phyloP scores from a whole-genome alignment of 176 grass and related monocot genomes.

The Tuctoria greenei region DNA sequence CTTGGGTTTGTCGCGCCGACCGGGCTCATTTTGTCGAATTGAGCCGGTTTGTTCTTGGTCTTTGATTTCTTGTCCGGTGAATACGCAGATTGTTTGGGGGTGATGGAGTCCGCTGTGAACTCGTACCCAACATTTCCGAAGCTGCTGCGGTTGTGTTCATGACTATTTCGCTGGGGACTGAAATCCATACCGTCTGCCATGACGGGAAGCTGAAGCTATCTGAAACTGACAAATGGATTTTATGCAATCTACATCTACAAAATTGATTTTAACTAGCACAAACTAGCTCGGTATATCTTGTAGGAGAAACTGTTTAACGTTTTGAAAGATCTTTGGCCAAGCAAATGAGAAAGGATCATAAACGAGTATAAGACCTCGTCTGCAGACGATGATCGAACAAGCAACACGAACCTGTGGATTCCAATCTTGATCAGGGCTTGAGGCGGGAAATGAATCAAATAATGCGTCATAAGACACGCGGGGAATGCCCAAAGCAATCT shows the following conservation, averaged over 20 bases:
- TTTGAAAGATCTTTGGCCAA: not conserved
- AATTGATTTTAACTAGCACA: not conserved
- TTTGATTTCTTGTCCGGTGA: slow-evolving; percentile 31
- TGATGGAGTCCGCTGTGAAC: slow-evolving; percentile 12
- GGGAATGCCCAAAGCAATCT: not conserved
- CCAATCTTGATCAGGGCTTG: slow-evolving; percentile 27
- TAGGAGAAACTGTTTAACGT: not conserved
- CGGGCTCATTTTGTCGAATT: slow-evolving; percentile 15
- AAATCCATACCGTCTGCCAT: slow-evolving; percentile 56
- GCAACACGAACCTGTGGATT: slow-evolving; percentile 16
- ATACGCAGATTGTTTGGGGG: slow-evolving; percentile 5
- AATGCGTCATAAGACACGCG: slow-evolving; percentile 29
- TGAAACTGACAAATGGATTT: slow-evolving; percentile 23
- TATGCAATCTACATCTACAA: not conserved
- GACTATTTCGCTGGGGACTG: slow-evolving; percentile 44
- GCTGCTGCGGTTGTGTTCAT: slow-evolving; percentile 5
- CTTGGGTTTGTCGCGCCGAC: not conserved
- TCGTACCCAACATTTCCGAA: slow-evolving; percentile 34
- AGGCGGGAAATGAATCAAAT: not conserved
- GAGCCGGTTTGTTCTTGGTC: slow-evolving; percentile 36
- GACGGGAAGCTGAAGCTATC: slow-evolving; percentile 2
- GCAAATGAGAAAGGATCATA: not conserved
- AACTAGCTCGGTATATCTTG: too few relatives aligned
- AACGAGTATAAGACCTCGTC: not conserved
- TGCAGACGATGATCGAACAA: not conserved